A percentile compares a stretch with the other conserved stretches of the same genome.
phyloP scores from a whole-genome alignment of 2,329 filamentous ascomycete species.

The Trichoderma gracile region DNA sequence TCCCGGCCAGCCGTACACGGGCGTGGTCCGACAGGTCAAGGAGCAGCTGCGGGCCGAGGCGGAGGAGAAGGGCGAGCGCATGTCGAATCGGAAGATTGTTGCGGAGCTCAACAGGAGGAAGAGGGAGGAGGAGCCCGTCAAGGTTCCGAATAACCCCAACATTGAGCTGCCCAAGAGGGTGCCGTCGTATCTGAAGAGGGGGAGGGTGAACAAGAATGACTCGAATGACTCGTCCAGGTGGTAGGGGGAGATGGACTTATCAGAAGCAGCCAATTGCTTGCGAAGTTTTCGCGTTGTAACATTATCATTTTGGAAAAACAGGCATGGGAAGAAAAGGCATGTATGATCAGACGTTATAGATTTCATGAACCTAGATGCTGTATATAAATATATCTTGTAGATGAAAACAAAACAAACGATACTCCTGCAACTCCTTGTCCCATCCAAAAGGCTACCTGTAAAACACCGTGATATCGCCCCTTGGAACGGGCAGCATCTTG shows the following conservation, averaged over 20 bases:
- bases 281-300: slow-evolving; percentile 31
- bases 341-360: slow-evolving; percentile 23
- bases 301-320: slow-evolving; percentile 29
- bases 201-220: not conserved
- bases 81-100: slow-evolving; percentile 36
- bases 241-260: not conserved
- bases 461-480: slow-evolving; percentile 56
- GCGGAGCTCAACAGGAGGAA: slow-evolving; percentile 34
- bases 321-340: not conserved
- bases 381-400: slow-evolving; percentile 5
- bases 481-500: slow-evolving; percentile 55
- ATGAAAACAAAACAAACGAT: not conserved
- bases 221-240: not conserved
- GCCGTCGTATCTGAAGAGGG: slow-evolving; percentile 30
- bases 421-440: not conserved
- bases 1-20: slow-evolving; percentile 54
- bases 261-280: not conserved
- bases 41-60: slow-evolving; percentile 42
- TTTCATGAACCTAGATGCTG: slow-evolving; percentile 11
- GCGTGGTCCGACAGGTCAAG: slow-evolving; percentile 48
- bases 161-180: slow-evolving; percentile 41
- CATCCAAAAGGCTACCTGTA: slow-evolving; percentile 45
- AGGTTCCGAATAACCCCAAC: slow-evolving; percentile 44
- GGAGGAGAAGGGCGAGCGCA: slow-evolving; percentile 34
- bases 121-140: slow-evolving; percentile 30